Evolutionary conservation across 1,284 basidiomycete genomes (phyloP).

Genomic region (Ceratobasidium sp.): DNA sequence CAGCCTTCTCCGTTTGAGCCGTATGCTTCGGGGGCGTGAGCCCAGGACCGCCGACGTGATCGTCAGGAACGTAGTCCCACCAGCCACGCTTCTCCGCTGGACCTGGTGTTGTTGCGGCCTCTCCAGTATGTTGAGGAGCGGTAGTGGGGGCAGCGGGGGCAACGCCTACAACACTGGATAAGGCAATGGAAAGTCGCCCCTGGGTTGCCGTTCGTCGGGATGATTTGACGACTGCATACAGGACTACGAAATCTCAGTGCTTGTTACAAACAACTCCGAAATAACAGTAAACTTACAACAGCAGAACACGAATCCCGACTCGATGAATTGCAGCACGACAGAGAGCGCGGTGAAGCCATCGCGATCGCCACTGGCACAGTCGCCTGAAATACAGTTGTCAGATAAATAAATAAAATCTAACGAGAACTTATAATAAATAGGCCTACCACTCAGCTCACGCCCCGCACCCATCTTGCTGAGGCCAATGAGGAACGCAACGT

Average conservation of each 20-base stretch:
- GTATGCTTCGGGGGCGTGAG: background rate
- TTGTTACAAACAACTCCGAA: slow-evolving; percentile 4
- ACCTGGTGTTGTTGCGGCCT: slow-evolving; percentile 46
- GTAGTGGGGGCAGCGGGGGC: slow-evolving; percentile 48
- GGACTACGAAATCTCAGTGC: slow-evolving; percentile 56
- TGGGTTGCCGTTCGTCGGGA: slow-evolving; percentile 63
- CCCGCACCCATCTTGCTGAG: slow-evolving; percentile 56
- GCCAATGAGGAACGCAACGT: slow-evolving; percentile 60
- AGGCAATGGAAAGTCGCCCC: slow-evolving; percentile 66
- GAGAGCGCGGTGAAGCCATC: slow-evolving; percentile 60
- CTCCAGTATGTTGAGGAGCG: slow-evolving; percentile 47
- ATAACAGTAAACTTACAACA: slow-evolving; percentile 66
- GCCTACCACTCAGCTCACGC: slow-evolving; percentile 63
- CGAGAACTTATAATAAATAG: background rate
- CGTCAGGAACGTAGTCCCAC: slow-evolving; percentile 64
- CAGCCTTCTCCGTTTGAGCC: background rate
- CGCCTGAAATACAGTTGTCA: slow-evolving; percentile 53
- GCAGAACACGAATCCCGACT: slow-evolving; percentile 67
- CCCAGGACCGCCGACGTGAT: slow-evolving; percentile 27
- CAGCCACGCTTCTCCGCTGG: slow-evolving; percentile 59
- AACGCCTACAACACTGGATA: slow-evolving; percentile 60
- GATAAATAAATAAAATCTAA: background rate
- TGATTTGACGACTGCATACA: slow-evolving; percentile 68
- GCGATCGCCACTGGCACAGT: slow-evolving; percentile 56
- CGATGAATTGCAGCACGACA: slow-evolving; percentile 63